Evolutionary conservation across 2,329 filamentous ascomycete genomes (phyloP), one percentile per base, ranked within the genome.

Genomic region (Bipolaris cookei): DNA sequence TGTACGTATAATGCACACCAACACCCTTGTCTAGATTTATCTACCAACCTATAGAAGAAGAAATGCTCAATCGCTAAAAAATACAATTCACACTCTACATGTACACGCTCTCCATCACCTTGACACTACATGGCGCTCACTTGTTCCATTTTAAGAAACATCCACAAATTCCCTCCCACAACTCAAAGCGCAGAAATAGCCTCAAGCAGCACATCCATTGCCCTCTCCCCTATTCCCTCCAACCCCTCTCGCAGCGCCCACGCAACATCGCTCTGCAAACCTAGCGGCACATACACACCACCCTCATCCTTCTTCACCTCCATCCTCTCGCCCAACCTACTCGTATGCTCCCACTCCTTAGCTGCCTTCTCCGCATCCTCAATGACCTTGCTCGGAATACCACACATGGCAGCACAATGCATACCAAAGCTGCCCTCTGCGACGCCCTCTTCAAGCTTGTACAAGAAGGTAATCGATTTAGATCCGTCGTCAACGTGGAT

Each of bases 321-420:
- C 58, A 97, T 80, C 57, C 90, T 93, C 76, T 97, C 92, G 77
- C 92, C 95, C 61, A 98, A 82, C 18, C 92, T 83, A 66, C 90
- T 94, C 0, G 95, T 98, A 76, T 97, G 92, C 79, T 99, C 95
- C 92, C 95, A 98, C 69, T 92, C 91, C 66, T 84, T 88, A 1
- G 95, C 95, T 5, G 95, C 95, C 20, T 88, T 86, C 77, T 99
- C 95, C 0, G 95, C 95, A 20, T 90, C 82, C 71, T 93, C 88
- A 60, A 99, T 92, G 14, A 99, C 88, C 53, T 88, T 88, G 42
- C 82, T 81, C 0, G 92, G 87, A 62, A 99, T 98, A 1, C 95
- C 95, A 69, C 95, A 99, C 95, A 99, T 99, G 58, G 92, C 89
- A 1, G 95, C 95, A 73, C 95, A 99, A 76, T 99, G 95, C 95